Conservation (phyloP, 2,329 filamentous ascomycete species). For the Apiospora phragmitis region DNA sequence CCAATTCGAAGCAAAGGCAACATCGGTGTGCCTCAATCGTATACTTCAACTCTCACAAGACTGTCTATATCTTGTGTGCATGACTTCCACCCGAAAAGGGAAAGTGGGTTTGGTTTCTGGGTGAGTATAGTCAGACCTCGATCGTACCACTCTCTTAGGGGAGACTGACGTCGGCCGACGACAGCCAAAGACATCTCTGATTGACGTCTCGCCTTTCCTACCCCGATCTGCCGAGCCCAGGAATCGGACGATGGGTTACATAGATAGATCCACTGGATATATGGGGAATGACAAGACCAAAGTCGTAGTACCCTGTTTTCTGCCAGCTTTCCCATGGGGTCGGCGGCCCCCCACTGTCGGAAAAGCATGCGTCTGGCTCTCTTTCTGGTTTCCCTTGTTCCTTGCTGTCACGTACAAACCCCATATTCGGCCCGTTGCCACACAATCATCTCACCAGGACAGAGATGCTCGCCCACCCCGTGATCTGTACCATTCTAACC, state of each 20-base stretch:
- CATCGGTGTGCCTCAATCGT: background rate
- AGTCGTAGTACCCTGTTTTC: background rate
- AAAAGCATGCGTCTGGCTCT: background rate
- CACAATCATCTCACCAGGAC: background rate
- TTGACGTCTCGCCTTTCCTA: background rate
- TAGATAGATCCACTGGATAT: background rate
- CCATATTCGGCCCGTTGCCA: constrained; percentile 8
- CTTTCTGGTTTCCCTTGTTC: background rate
- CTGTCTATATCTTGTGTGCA: background rate
- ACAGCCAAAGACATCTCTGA: background rate
- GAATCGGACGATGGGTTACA: constrained; percentile 1
- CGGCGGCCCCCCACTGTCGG: background rate
- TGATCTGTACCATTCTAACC: background rate
- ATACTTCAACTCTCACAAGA: background rate
- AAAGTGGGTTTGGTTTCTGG: too few species aligned
- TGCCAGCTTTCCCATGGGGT: constrained; percentile 3
- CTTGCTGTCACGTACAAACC: background rate
- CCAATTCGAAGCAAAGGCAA: background rate
- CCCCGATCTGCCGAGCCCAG: background rate
- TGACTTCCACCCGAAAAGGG: background rate
- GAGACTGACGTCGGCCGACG: background rate
- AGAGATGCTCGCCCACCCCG: background rate
- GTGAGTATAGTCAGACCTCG: background rate
- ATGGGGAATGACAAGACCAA: background rate
- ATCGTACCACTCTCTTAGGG: background rate